Evolutionary conservation across 2,329 filamentous ascomycete genomes (phyloP).

Genomic region (Microcyclosporella mali): DNA sequence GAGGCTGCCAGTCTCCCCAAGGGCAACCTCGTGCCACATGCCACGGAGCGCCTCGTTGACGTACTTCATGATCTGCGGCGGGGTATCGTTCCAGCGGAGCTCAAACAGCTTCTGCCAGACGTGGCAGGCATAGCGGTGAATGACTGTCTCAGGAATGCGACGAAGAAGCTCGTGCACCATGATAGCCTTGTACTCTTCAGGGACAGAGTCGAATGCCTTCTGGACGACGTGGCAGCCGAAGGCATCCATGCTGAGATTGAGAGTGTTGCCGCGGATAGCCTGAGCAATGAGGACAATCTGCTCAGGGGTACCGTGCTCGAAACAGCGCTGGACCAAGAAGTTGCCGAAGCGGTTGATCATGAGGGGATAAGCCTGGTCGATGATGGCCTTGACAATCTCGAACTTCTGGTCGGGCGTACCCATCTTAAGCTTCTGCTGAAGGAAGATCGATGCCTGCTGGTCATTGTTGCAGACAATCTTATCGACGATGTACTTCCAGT

Average conservation of each 20-base stretch:
- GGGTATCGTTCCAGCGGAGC: constrained; percentile 87
- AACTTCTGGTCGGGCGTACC: constrained; percentile 93
- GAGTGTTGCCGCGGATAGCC: constrained; percentile 85
- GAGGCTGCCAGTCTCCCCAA: constrained; percentile 93
- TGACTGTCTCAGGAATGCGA: constrained; percentile 93
- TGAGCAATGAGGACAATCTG: constrained; percentile 93
- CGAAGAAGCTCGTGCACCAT: constrained; percentile 98
- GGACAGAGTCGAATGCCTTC: constrained; percentile 96
- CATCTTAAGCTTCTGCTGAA: constrained; percentile 98
- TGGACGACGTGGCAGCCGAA: constrained; percentile 98
- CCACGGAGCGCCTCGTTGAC: constrained; percentile 91
- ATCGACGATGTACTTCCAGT: constrained; percentile 99
- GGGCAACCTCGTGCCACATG: constrained; percentile 98
- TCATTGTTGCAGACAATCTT: constrained; percentile 99
- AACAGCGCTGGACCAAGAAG: constrained; percentile 96
- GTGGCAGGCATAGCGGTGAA: constrained; percentile 97
- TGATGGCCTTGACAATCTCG: constrained; percentile 94
- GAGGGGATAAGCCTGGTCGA: constrained; percentile 84
- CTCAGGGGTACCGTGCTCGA: constrained; percentile 92
- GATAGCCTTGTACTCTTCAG: constrained; percentile 93
- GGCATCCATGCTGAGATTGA: constrained; percentile 94
- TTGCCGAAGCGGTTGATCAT: constrained; percentile 99
- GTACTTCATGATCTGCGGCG: constrained; percentile 96
- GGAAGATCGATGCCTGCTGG: constrained; percentile 96
- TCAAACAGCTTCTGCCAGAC: constrained; percentile 99